Evolutionary conservation across 768 basidiomycete species (phyloP), one percentile per base, ranked within the genome.

Genomic region (Amanita pseudoporphyria): DNA sequence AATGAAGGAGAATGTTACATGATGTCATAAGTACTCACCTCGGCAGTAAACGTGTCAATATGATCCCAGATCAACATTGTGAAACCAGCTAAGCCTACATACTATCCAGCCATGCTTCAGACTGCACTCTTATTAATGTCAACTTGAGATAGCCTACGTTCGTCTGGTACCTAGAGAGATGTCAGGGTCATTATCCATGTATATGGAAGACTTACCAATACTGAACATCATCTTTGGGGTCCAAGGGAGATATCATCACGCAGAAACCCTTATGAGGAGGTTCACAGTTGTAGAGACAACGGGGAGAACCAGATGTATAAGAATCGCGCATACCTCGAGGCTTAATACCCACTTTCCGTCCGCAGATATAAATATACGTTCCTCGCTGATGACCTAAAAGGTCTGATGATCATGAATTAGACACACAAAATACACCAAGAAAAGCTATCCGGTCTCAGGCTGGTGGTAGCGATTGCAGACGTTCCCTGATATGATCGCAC

Each of bases 51-150:
- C n/a, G n/a, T n/a, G n/a, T n/a, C n/a, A n/a, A n/a, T n/a, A n/a
- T n/a, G n/a, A n/a, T n/a, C n/a, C n/a, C n/a, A n/a, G n/a, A n/a
- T n/a, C n/a, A 82, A 64, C 12, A 75, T 57, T 1, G 71, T 70
- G 56, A 76, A 76, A 53, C 74, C 71, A 10, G 69, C 69, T 30
- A 81, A 62, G 10, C 74, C 79, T 30, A 81, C 67, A 47, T 67
- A 73, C 78, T 82, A 52, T 24, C 16, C n/a, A 18, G 14, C 13
- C 24, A n/a, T 28, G 28, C 26, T 31, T 6, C 18, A 42, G 38
- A 22, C 2, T 13, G 7, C 9, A 26, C 10, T 16, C 32, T 35
- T 32, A 3, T 18, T 12, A 19, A 31, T 9, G n/a, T 21, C 26
- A 26, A 21, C n/a, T n/a, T n/a, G 26, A 3, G 16, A 14, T 18